Percentiles rank a stretch among this genome's conserved stretches.
phyloP scores from a whole-genome alignment of 495 filamentous ascomycete genomes.

The Glutinoglossum americanum region DNA sequence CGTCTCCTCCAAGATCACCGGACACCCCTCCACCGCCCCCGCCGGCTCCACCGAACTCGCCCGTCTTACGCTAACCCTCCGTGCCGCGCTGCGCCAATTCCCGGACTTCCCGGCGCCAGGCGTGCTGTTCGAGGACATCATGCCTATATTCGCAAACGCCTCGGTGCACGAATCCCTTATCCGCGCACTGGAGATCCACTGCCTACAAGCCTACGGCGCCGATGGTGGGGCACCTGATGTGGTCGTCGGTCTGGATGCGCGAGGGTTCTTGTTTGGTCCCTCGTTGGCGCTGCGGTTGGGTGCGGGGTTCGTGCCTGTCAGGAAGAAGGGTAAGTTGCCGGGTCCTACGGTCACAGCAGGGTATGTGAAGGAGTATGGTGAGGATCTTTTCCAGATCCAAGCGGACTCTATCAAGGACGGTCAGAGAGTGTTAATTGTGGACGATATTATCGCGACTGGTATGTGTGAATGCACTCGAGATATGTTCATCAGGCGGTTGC shows the following conservation, averaged over 20 bases:
- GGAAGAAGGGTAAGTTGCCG: slow-evolving; percentile 93
- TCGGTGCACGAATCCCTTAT: slow-evolving; percentile 53
- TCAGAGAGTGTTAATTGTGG: slow-evolving; percentile 77
- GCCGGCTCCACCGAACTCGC: slow-evolving; percentile 70
- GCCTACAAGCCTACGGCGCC: slow-evolving; percentile 29
- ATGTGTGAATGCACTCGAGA: slow-evolving; percentile 14
- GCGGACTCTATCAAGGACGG: slow-evolving; percentile 60
- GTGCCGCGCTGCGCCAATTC: slow-evolving; percentile 44
- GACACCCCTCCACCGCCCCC: slow-evolving; percentile 33
- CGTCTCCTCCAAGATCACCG: slow-evolving; percentile 22
- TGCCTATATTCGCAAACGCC: slow-evolving; percentile 81
- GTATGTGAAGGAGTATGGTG: slow-evolving; percentile 92
- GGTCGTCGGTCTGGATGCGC: slow-evolving; percentile 78
- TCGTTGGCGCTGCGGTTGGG: slow-evolving; percentile 66
- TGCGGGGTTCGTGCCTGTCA: slow-evolving; percentile 80
- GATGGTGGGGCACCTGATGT: slow-evolving; percentile 47
- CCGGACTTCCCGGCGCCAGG: slow-evolving; percentile 88
- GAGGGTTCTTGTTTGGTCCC: slow-evolving; percentile 91
- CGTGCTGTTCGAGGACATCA: slow-evolving; percentile 95
- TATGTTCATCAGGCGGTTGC: not conserved
- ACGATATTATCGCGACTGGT: slow-evolving; percentile 98
- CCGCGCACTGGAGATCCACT: slow-evolving; percentile 70
- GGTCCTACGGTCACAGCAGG: slow-evolving; percentile 61
- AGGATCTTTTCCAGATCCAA: slow-evolving; percentile 95
- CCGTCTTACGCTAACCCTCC: slow-evolving; percentile 71